Base-by-base conservation (phyloP, 2,329 filamentous ascomycete genomes). In the Periconia sp. region DNA sequence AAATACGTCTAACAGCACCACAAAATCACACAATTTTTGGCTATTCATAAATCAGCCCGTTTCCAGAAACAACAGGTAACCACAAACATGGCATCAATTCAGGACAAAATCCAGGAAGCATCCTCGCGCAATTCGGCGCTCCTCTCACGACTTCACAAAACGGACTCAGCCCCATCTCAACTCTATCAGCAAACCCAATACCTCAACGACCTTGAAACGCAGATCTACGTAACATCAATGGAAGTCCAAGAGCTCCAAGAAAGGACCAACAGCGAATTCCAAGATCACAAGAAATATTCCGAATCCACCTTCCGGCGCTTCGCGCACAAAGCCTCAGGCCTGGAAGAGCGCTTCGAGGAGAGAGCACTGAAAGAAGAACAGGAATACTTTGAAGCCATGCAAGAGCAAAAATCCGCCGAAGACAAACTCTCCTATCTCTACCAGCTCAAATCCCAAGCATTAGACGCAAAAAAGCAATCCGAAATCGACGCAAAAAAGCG, bases 351-450 rank as follows among this genome's bases (percentile, higher is more conserved):
- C 9, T 72, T 70, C 41, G 61, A 45, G 3, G 63, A 66, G 11
- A 71, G 74, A 52, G 68, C 68, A 9, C 68, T 62, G 0, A 71
- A 71, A 47, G 69, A 72, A 57, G 69, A 72, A 41, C 61, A 65
- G 8, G 68, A 71, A 45, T 72, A 71, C 52, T 71, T 70, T 18
- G 64, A 71, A 10, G 69, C 68, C 1, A 66, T 71, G 27, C 66
- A 70, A 50, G 59, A 55, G 27, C 68, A 70, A 45, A 71, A 70
- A 53, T 59, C 59, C 1, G 69, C 61, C 5, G 68, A 71, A 54
- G 69, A 72, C 35, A 61, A 68, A 18, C 57, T 71, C 1, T 58
- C 55, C 11, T 70, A 71, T 20, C 43, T 57, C 3, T 50, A 53
- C 15, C 62, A 71, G 27, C 53, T 71, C 2, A 59, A 61, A 27